These are phyloP conservation scores for Hypericum perforatum DNA, from an alignment of 345 rosid genomes.

Conservation along the genomic window DNA sequence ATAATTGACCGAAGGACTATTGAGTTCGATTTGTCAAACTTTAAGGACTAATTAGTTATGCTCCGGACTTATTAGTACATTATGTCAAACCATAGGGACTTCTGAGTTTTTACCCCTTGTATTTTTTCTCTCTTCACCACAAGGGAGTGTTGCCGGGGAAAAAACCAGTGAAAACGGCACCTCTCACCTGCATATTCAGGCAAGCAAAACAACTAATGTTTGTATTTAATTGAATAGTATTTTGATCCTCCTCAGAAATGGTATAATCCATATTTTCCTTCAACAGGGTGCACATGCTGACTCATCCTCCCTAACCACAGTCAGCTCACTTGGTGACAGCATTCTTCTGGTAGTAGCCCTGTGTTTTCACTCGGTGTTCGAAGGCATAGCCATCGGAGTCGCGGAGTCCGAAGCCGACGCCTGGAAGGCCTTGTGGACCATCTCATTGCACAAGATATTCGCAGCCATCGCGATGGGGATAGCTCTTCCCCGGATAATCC, in stretches of 20 bases:
- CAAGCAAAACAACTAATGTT: no score
- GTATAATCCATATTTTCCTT: no score
- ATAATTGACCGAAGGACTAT: no score
- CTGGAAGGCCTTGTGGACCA: conserved; percentile 75
- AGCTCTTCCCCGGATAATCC: conserved; percentile 66
- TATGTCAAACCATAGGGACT: no score
- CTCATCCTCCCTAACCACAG: conserved; percentile 8
- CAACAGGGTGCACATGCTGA: not conserved
- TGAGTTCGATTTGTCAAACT: no score
- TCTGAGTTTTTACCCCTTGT: no score
- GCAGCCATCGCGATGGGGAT: conserved; percentile 90
- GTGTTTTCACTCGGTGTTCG: conserved; percentile 85
- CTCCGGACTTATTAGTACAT: no score
- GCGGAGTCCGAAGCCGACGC: conserved; percentile 54
- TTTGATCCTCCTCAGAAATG: no score
- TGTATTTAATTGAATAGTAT: no score
- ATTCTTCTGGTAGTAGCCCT: conserved; percentile 58
- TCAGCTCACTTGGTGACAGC: conserved; percentile 55
- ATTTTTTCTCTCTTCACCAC: not conserved
- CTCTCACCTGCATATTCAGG: conserved; percentile 12
- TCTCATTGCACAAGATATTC: conserved; percentile 55
- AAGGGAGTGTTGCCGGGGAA: conserved; percentile 21
- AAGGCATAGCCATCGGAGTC: conserved; percentile 75
- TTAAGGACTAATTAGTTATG: no score
- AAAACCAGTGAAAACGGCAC: conserved; percentile 14